Percentiles rank a stretch among this genome's conserved stretches.
phyloP scores from a whole-genome alignment of 371 early-diverging fungal species.

The Mucor circinelloides region DNA sequence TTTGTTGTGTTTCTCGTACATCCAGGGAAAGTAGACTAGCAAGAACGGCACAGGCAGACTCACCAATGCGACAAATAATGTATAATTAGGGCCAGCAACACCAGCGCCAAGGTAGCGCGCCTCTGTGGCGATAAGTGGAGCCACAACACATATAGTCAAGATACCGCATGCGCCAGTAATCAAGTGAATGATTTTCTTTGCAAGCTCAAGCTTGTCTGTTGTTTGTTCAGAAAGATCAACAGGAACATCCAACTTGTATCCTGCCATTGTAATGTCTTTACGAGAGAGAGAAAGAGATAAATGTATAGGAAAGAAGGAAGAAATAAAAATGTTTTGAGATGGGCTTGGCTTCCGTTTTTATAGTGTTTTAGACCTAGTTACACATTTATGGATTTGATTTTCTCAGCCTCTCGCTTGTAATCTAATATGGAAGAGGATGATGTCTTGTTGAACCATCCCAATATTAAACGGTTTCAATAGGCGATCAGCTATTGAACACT shows the following conservation, averaged over 20 bases:
- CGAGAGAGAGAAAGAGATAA: background rate
- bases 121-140: slow-evolving; percentile 33
- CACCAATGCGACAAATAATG: slow-evolving; percentile 27
- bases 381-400: background rate
- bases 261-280: slow-evolving; percentile 16
- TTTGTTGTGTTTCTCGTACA: slow-evolving; percentile 34
- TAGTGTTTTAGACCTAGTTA: background rate
- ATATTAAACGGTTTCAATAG: background rate
- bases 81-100: slow-evolving; percentile 28
- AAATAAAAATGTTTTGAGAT: background rate
- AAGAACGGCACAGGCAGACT: slow-evolving; percentile 23
- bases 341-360: background rate
- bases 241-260: slow-evolving; percentile 26
- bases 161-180: slow-evolving; percentile 12
- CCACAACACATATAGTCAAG: slow-evolving; percentile 27
- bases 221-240: slow-evolving; percentile 23
- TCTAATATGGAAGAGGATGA: background rate
- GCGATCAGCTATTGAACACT: background rate
- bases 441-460: background rate
- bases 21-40: slow-evolving; percentile 35
- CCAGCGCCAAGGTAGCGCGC: slow-evolving; percentile 28
- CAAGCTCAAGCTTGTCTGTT: slow-evolving; percentile 17
- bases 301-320: slow-evolving; percentile 1
- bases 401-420: slow-evolving; percentile 5
- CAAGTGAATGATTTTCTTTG: slow-evolving; percentile 24